Evolutionary conservation across 2,329 filamentous ascomycete species (phyloP).

Genomic region (Fusarium sororula): DNA sequence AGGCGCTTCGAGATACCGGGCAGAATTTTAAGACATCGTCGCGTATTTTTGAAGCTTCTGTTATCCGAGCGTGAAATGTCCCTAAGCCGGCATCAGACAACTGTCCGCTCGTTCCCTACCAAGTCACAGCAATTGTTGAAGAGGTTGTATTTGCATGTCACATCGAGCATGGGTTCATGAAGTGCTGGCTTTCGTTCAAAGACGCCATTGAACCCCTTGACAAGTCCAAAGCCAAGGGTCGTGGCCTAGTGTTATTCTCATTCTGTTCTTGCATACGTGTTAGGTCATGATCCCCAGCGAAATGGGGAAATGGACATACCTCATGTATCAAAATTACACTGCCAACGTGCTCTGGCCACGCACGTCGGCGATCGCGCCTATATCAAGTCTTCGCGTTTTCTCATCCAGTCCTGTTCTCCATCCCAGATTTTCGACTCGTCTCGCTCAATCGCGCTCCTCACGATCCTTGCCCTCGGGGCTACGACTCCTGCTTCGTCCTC

Average conservation of each 20-base stretch:
- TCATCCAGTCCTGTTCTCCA: background rate
- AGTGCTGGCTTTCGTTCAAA: background rate
- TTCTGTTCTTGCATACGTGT: conserved; percentile 12
- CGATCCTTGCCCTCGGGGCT: conserved; percentile 56
- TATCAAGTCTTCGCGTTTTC: background rate
- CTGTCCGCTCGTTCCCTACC: background rate
- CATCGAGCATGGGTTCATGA: background rate
- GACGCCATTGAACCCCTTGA: background rate
- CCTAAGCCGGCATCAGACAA: background rate
- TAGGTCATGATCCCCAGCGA: background rate
- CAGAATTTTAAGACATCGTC: background rate
- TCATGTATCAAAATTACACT: conserved; percentile 39
- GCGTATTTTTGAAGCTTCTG: background rate
- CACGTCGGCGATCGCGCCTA: conserved; percentile 39
- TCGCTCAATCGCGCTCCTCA: conserved; percentile 45
- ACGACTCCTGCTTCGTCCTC: conserved; percentile 59
- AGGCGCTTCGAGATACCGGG: background rate
- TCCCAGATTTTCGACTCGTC: background rate
- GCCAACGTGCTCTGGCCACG: conserved; percentile 41
- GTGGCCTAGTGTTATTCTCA: conserved; percentile 1
- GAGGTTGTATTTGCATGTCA: background rate
- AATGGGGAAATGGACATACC: conserved; percentile 30
- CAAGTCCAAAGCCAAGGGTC: background rate
- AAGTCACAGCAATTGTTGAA: background rate
- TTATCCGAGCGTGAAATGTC: background rate